Percentiles rank a stretch among this genome's conserved stretches.
Conservation (phyloP, 257 asterid genomes). For the Petunia axillaris region DNA sequence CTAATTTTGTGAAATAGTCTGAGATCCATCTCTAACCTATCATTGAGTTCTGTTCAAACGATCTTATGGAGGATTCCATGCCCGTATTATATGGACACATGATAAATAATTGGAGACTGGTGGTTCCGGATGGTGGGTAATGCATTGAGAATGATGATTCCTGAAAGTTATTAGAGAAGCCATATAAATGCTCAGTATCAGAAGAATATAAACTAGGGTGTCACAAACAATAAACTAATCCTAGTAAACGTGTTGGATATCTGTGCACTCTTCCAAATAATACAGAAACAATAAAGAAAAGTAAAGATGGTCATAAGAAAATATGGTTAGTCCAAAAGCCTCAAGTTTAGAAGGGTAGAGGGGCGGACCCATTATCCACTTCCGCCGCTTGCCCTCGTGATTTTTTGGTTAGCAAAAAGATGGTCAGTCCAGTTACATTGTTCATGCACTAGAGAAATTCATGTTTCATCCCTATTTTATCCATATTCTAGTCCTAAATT, state of each 20-base stretch:
- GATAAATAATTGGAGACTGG: not conserved
- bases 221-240: not conserved
- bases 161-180: not conserved
- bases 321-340: too few relatives aligned
- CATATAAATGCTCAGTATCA: not conserved
- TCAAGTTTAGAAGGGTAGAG: too few relatives aligned
- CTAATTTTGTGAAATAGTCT: conserved; percentile 6
- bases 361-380: too few relatives aligned
- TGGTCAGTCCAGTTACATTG: not conserved
- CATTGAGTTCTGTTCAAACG: not conserved
- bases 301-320: not conserved
- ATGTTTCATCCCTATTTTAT: not conserved
- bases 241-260: not conserved
- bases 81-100: not conserved
- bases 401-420: not conserved
- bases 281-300: not conserved
- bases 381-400: too few relatives aligned
- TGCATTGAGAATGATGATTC: conserved; percentile 17
- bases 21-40: not conserved
- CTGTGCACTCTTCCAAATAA: not conserved
- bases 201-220: conserved; percentile 8
- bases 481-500: conserved; percentile 21
- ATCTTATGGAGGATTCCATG: not conserved
- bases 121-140: not conserved
- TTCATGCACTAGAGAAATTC: not conserved